These are phyloP conservation scores for Parsonsia alboflavescens DNA, from an alignment of 257 asterid genomes.

Conservation along the genomic window DNA sequence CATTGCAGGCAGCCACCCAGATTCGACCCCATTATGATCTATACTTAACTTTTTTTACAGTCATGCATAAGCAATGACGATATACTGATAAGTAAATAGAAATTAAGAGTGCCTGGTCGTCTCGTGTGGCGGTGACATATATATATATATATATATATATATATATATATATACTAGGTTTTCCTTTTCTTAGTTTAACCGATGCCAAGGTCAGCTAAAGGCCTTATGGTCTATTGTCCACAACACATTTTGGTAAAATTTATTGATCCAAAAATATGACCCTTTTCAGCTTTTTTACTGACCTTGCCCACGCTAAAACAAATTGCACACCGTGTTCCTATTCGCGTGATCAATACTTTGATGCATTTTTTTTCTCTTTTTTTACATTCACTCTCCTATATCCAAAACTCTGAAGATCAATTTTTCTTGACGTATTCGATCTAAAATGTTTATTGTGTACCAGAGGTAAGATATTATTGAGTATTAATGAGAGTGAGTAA, in stretches of 20 bases:
- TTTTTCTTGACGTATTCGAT: too few species aligned
- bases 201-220: conserved; percentile 19
- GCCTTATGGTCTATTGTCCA: not conserved
- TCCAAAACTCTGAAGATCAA: too few species aligned
- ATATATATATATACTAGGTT: too few species aligned
- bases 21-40: conserved; percentile 12
- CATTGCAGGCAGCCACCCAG: conserved; percentile 16
- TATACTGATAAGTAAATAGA: not conserved
- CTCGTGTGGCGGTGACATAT: too few species aligned
- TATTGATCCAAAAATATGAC: not conserved
- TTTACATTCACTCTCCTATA: too few species aligned
- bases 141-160: too few species aligned
- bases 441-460: too few species aligned
- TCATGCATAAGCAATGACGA: conserved; percentile 5
- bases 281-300: conserved; percentile 40
- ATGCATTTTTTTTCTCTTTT: too few species aligned
- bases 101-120: too few species aligned
- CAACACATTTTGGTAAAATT: not conserved
- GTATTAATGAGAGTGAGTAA: not conserved
- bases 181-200: conserved; percentile 9
- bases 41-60: conserved; percentile 9
- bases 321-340: conserved; percentile 15
- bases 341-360: too few species aligned
- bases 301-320: conserved; percentile 20
- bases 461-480: too few species aligned